A percentile compares a stretch with the other conserved stretches of the same genome.
These are phyloP conservation scores for Jatropha podagrica DNA, from an alignment of 441 rosid species.

Conservation along the genomic window DNA sequence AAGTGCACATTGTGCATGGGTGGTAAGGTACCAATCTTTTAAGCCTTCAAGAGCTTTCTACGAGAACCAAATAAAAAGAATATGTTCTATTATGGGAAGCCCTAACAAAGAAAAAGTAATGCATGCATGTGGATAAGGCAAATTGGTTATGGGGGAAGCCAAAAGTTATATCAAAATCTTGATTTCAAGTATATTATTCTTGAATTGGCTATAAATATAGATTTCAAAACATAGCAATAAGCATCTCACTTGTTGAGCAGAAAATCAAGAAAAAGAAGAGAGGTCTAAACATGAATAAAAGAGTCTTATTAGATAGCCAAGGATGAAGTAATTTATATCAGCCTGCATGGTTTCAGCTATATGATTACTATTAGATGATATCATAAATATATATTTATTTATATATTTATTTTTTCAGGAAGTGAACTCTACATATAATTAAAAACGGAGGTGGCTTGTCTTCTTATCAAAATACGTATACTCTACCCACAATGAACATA, in stretches of 20 bases:
- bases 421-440: too few relatives aligned
- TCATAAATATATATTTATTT: too few relatives aligned
- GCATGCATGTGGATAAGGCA: conserved; percentile 6
- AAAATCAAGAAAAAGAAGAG: neutral
- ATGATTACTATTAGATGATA: too few relatives aligned
- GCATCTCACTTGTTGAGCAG: neutral
- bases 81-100: conserved; percentile 3
- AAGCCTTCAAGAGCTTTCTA: neutral
- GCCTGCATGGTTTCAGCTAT: too few relatives aligned
- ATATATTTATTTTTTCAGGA: too few relatives aligned
- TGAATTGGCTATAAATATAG: conserved; percentile 14
- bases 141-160: neutral
- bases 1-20: neutral
- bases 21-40: neutral
- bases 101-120: neutral
- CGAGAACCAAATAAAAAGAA: neutral
- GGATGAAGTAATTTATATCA: neutral
- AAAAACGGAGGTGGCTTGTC: too few relatives aligned
- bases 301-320: conserved; percentile 19
- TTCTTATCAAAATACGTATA: too few relatives aligned
- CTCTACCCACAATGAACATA: too few relatives aligned
- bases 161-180: neutral
- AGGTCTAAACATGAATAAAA: conserved; percentile 7
- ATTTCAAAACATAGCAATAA: neutral
- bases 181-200: neutral